Percentiles rank a stretch among this genome's conserved stretches.
These are phyloP conservation scores for Plasmodium yoelii DNA, from an alignment of 169 alveolate genomes.

Conservation along the genomic window DNA sequence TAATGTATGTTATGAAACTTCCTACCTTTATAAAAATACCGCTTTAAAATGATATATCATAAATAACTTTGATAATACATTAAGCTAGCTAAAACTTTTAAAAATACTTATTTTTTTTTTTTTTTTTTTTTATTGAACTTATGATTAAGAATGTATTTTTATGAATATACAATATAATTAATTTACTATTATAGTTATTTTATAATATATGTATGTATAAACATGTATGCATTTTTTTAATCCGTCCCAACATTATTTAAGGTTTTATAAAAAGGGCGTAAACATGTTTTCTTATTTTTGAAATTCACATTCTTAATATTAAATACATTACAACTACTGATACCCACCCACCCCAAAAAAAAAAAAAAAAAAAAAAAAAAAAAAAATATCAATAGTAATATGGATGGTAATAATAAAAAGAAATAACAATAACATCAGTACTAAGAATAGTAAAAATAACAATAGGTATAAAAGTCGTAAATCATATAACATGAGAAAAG, in stretches of 20 bases:
- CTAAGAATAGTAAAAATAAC: background rate
- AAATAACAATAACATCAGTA: background rate
- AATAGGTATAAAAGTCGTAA: background rate
- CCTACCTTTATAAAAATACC: too few species aligned
- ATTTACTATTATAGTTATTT: background rate
- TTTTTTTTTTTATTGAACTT: too few species aligned
- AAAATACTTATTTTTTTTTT: too few species aligned
- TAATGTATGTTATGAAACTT: too few species aligned
- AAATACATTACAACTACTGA: background rate
- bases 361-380: conserved; percentile 2
- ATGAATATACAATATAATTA: background rate
- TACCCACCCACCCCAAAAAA: background rate
- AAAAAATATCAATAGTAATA: background rate
- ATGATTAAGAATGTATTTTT: background rate
- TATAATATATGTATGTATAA: background rate
- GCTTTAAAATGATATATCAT: too few species aligned
- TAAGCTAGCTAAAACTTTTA: too few species aligned
- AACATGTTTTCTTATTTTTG: background rate
- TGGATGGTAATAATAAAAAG: background rate
- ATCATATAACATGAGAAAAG: background rate
- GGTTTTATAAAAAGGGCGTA: background rate
- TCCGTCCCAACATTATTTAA: background rate
- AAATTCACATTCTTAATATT: background rate
- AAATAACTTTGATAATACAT: too few species aligned
- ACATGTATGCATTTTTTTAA: conserved; percentile 1